Percentiles rank a stretch among this genome's conserved stretches.
Evolutionary conservation across 768 basidiomycete genomes (phyloP).

Genomic region (Suillus bovinus): DNA sequence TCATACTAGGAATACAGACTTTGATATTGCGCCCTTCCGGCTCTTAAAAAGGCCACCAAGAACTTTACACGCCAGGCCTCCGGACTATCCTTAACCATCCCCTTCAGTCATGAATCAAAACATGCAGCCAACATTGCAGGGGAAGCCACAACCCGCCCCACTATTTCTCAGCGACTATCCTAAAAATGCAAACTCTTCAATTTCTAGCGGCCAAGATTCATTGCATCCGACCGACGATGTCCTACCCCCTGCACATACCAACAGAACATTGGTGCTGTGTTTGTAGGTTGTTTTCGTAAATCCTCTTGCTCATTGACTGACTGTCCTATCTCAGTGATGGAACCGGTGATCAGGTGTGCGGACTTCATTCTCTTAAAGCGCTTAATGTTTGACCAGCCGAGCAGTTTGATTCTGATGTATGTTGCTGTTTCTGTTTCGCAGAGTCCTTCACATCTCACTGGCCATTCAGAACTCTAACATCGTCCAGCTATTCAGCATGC

Average conservation of each 20-base stretch:
- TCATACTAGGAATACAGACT: slow-evolving; percentile 8
- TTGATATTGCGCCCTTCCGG: neutral
- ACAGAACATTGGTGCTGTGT: slow-evolving; percentile 66
- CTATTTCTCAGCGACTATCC: slow-evolving; percentile 2
- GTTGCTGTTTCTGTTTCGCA: slow-evolving; percentile 16
- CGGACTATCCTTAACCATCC: neutral
- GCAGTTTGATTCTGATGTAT: slow-evolving; percentile 66
- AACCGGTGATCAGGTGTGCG: slow-evolving; percentile 39
- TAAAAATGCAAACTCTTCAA: neutral
- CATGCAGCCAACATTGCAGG: neutral
- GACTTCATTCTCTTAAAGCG: slow-evolving; percentile 20
- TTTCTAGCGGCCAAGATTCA: neutral
- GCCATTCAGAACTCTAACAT: slow-evolving; percentile 66
- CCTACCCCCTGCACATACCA: slow-evolving; percentile 42
- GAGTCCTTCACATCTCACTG: neutral
- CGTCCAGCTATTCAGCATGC: slow-evolving; percentile 65
- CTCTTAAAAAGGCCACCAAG: slow-evolving; percentile 5
- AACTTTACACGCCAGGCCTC: neutral
- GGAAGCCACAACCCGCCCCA: slow-evolving; percentile 14
- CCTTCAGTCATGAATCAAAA: slow-evolving; percentile 17
- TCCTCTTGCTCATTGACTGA: neutral
- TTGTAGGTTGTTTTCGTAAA: slow-evolving; percentile 45
- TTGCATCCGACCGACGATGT: slow-evolving; percentile 29
- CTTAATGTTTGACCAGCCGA: slow-evolving; percentile 32
- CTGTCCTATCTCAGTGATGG: slow-evolving; percentile 2